Base-by-base conservation (phyloP, 2,329 filamentous ascomycete genomes). In the Colletotrichum simmondsii region DNA sequence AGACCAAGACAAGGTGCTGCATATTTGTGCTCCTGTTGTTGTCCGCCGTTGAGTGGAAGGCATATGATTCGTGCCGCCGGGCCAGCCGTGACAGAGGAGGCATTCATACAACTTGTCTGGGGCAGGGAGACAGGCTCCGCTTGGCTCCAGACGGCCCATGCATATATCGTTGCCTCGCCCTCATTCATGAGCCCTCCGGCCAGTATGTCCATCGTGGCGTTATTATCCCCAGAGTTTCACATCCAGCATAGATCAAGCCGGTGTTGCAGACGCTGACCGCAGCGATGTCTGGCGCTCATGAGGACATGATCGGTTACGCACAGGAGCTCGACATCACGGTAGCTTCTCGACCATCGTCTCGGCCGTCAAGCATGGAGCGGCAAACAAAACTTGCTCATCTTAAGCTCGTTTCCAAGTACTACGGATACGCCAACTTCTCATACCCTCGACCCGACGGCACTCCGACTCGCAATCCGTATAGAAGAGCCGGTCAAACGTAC, bases 341-440 rank as follows among this genome's bases (percentile, higher is more conserved):
- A 59, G 64, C 73, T 26, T 63, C 71, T 28, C 57, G 28, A 22
- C 35, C 66, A 52, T 75, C 66, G 57, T 75, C 68, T 61, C 65
- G 67, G 32, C 71, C 71, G 37, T 58, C 71, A 46, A 74, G 72
- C 74, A 84, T 85, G 82, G 82, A 85, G 74, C 77, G 76, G 66
- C 75, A 79, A 57, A 81, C 78, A 75, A 81, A 80, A 72, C 77
- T 83, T 65, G 81, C 80, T 35, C 79, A 83, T 75, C 78, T 83
- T 72, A 81, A 81, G 67, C 80, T 84, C 61, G 82, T 83, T 32
- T 80, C 82, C 22, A 84, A 83, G 72, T 82, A 83, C 65, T 81
- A 81, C 66, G 80, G 82, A 49, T 80, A 83, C 65, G 80, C 81
- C 74, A 85, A 84, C 77, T 84, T 83, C 73, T 84, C 83, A 8